A percentile compares a stretch with the other conserved stretches of the same genome.
phyloP scores from a whole-genome alignment of 208 protist species.

The Jaenimonas drosophilae region DNA sequence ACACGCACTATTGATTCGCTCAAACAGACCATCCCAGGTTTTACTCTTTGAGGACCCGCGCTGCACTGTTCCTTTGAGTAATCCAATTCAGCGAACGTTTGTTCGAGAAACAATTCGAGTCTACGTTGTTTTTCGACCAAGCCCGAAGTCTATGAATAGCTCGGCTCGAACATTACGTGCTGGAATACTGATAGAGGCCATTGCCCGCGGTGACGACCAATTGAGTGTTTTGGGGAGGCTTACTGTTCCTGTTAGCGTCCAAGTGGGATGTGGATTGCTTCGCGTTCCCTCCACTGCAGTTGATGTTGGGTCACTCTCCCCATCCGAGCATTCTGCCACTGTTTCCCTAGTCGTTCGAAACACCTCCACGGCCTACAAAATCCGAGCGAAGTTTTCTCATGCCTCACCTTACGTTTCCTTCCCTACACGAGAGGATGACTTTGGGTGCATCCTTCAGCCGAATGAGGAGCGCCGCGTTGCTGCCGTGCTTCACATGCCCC shows the following conservation, averaged over 20 bases:
- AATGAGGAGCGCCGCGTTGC: slow-evolving; percentile 28
- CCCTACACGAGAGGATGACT: too few species aligned
- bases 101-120: slow-evolving; percentile 51
- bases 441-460: slow-evolving; percentile 19
- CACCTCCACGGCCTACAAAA: too few species aligned
- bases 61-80: slow-evolving; percentile 50
- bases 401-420: too few species aligned
- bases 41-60: slow-evolving; percentile 60
- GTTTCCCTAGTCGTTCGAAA: too few species aligned
- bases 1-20: slow-evolving; percentile 62
- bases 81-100: slow-evolving; percentile 45
- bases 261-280: too few species aligned
- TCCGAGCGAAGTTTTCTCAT: too few species aligned
- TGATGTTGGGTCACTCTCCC: too few species aligned
- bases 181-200: slow-evolving; percentile 66
- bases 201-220: too few species aligned
- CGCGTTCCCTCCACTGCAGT: too few species aligned
- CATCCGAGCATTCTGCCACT: too few species aligned
- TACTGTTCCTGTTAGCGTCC: too few species aligned
- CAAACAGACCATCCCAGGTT: slow-evolving; percentile 65
- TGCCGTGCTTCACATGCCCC: slow-evolving; percentile 28
- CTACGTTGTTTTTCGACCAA: slow-evolving; percentile 59
- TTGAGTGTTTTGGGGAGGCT: too few species aligned
- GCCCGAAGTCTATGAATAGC: slow-evolving; percentile 27
- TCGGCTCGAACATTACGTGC: slow-evolving; percentile 31